Base-by-base conservation (phyloP, 106 monocot species). In the Acorus calamus region DNA sequence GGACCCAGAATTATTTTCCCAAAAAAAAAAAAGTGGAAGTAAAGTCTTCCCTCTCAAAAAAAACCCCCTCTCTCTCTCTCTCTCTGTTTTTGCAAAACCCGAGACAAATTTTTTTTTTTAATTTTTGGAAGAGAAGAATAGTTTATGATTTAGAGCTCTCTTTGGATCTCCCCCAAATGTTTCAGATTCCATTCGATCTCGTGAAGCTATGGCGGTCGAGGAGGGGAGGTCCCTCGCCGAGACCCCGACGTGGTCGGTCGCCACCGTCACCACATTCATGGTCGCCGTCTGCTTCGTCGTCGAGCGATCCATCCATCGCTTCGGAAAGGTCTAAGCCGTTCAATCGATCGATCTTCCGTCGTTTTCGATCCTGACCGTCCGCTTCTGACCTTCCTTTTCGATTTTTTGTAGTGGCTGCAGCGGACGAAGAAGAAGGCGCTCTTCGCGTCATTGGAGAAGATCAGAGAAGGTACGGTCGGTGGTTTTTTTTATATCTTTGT, bases 361-460 rank as follows among this genome's bases (percentile, higher is more conserved):
- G 4, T 61, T 3, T n/a, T 5, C 9, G 3, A 42, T n/a, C 7
- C 11, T 9, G 42, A n/a, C n/a, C n/a, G n/a, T n/a, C n/a, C n/a
- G n/a, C n/a, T n/a, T n/a, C n/a, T n/a, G n/a, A 10, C 42, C 11
- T 54, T 54, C 5, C 3, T 51, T 12, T 8, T 51, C 49, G 3
- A 51, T 52, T 50, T 13, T 50, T 52, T 42, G 52, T 53, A 53
- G 53, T 65, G 41, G 65, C 44, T 65, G 53, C 9, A 4, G 2
- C 8, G 44, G 11, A 65, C 52, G 4, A 53, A 42, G 53, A 65
- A 44, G 53, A 65, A 53, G n/a, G 65, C 65, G n/a, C 65, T 65
- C 43, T 44, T 65, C 28, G 53, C 53, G 14, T 41, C 65, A 11
- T 3, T 65, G 44, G 44, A 65, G 65, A 44, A 42, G 45, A 65